Percentiles rank a stretch among this genome's conserved stretches.
Evolutionary conservation across 768 basidiomycete genomes (phyloP).

Genomic region (Tulasnella sp.): DNA sequence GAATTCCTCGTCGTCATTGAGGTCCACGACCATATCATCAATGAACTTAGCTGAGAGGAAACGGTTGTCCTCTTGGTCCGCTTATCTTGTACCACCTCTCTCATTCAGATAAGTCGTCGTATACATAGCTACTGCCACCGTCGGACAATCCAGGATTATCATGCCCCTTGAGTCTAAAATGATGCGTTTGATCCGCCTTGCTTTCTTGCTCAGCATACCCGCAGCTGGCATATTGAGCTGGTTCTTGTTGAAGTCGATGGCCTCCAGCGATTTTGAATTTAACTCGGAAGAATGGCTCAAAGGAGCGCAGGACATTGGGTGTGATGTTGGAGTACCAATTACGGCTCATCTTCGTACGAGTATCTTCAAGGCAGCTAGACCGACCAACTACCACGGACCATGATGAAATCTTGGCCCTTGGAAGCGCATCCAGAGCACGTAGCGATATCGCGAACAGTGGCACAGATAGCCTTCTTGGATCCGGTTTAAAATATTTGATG

Average conservation of each 20-base stretch:
- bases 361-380: too few species aligned
- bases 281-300: conserved; percentile 52
- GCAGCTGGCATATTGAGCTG: conserved; percentile 71
- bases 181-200: conserved; percentile 40
- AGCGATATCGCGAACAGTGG: conserved; percentile 21
- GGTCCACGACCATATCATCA: conserved; percentile 80
- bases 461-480: conserved; percentile 51
- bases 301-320: conserved; percentile 72
- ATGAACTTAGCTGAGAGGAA: conserved; percentile 94
- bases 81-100: conserved; percentile 29
- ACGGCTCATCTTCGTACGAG: too few species aligned
- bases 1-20: conserved; percentile 72
- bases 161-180: conserved; percentile 23
- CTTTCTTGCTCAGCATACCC: conserved; percentile 58
- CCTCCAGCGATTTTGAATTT: conserved; percentile 56
- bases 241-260: conserved; percentile 70
- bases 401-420: too few species aligned
- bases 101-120: conserved; percentile 24
- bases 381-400: too few species aligned
- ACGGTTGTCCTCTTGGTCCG: conserved; percentile 54
- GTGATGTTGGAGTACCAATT: conserved; percentile 33
- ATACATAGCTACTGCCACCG: conserved; percentile 31
- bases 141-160: conserved; percentile 28
- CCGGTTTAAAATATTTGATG: conserved; percentile 42
- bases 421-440: too few species aligned